These are phyloP conservation scores for Lactifluus rugatus DNA, from an alignment of 768 basidiomycete species.

Conservation along the genomic window DNA sequence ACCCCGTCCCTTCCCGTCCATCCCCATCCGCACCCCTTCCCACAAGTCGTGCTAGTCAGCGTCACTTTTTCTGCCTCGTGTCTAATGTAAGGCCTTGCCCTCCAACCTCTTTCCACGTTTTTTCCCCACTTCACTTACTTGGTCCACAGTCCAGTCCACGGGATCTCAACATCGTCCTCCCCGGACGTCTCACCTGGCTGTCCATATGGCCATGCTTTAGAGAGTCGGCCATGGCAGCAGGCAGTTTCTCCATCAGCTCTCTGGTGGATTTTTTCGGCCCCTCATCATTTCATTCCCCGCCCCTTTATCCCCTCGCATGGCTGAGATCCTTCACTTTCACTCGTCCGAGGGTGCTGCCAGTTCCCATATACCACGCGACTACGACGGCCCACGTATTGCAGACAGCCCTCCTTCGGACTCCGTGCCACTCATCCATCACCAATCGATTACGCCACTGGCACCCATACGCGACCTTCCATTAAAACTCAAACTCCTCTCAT, in stretches of 20 bases:
- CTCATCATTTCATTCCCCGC: slow-evolving; percentile 16
- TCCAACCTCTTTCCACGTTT: slow-evolving; percentile 1
- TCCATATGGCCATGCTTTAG: slow-evolving; percentile 77
- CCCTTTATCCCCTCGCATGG: slow-evolving; percentile 22
- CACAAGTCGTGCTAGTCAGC: neutral
- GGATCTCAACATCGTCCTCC: slow-evolving; percentile 28
- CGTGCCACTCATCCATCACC: neutral
- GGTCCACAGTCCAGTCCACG: slow-evolving; percentile 24
- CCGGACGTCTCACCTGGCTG: slow-evolving; percentile 38
- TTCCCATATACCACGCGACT: neutral
- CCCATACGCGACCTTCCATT: neutral
- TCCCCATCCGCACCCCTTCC: neutral
- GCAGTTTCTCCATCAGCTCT: slow-evolving; percentile 34
- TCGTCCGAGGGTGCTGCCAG: neutral
- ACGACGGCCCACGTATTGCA: neutral
- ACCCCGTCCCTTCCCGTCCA: too few relatives aligned
- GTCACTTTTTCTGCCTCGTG: slow-evolving; percentile 1
- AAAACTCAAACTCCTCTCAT: neutral
- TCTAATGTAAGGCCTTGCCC: slow-evolving; percentile 10
- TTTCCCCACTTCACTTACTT: neutral
- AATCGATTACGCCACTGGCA: neutral
- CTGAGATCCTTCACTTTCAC: slow-evolving; percentile 8
- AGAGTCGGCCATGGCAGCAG: slow-evolving; percentile 46
- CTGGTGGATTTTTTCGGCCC: slow-evolving; percentile 23
- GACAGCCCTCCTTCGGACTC: neutral